phyloP scores from a whole-genome alignment of 208 protist genomes.

The Leishmania aethiopica region DNA sequence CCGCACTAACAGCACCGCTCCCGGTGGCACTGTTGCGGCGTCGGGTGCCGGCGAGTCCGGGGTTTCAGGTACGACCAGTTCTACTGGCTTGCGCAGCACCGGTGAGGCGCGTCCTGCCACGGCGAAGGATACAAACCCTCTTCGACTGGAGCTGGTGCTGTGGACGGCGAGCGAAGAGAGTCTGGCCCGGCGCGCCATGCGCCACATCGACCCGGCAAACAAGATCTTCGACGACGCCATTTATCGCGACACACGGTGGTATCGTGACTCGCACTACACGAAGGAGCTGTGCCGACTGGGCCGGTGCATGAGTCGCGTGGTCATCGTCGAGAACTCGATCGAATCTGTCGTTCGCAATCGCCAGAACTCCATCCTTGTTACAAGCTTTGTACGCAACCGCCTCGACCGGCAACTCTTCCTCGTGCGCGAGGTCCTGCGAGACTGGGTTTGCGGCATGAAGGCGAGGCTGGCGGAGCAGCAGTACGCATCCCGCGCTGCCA shows the following conservation, averaged over 20 bases:
- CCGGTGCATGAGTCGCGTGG: conserved; percentile 62
- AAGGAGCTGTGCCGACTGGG: conserved; percentile 89
- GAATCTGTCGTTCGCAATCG: conserved; percentile 81
- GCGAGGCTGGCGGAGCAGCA: conserved; percentile 13
- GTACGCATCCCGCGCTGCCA: not conserved
- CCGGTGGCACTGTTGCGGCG: not conserved
- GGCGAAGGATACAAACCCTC: conserved; percentile 22
- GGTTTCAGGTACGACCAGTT: not conserved
- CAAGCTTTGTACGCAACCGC: conserved; percentile 78
- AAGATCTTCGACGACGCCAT: conserved; percentile 83
- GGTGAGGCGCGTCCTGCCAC: conserved; percentile 30
- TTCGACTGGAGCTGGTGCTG: conserved; percentile 83
- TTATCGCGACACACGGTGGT: conserved; percentile 90
- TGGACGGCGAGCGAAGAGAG: conserved; percentile 89
- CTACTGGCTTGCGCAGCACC: conserved; percentile 12
- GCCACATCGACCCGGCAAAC: conserved; percentile 67
- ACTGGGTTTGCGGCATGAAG: conserved; percentile 64
- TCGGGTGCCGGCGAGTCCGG: not conserved
- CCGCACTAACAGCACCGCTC: conserved; percentile 5
- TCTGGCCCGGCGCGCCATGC: conserved; percentile 72
- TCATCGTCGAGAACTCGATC: conserved; percentile 93
- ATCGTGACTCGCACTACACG: conserved; percentile 79
- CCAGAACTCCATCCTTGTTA: conserved; percentile 83
- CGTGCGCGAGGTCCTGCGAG: conserved; percentile 61
- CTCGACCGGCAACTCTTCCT: conserved; percentile 75